These are phyloP conservation scores for Colletotrichum costaricense DNA, from an alignment of 2,329 filamentous ascomycete genomes.

Conservation along the genomic window DNA sequence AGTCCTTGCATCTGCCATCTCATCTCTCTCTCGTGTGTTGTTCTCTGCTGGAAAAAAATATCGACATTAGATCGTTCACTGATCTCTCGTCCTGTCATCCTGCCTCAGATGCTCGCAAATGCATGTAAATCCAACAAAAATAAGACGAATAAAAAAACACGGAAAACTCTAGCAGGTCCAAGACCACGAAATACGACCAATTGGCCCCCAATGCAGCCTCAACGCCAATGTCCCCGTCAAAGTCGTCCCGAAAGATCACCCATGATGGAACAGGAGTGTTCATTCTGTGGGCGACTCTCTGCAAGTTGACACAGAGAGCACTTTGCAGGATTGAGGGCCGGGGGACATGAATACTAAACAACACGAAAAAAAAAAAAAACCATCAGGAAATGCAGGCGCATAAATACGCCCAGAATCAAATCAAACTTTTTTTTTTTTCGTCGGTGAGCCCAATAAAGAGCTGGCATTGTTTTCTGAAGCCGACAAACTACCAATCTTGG, in stretches of 20 bases:
- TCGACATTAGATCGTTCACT: slow-evolving; percentile 11
- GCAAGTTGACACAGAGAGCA: background rate
- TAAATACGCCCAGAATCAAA: slow-evolving; percentile 23
- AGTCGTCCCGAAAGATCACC: slow-evolving; percentile 1
- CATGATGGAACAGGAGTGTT: background rate
- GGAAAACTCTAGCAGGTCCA: slow-evolving; percentile 26
- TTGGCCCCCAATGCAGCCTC: slow-evolving; percentile 31
- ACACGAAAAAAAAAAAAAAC: background rate
- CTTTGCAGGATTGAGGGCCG: background rate
- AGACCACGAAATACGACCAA: slow-evolving; percentile 8
- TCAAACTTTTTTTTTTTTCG: slow-evolving; percentile 35
- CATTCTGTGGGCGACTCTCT: background rate
- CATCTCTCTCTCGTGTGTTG: slow-evolving; percentile 13
- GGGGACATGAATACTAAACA: background rate
- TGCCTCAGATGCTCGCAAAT: slow-evolving; percentile 27
- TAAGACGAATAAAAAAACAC: background rate
- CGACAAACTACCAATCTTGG: slow-evolving; percentile 20
- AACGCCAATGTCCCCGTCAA: slow-evolving; percentile 22
- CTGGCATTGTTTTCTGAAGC: slow-evolving; percentile 8
- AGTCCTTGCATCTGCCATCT: slow-evolving; percentile 12
- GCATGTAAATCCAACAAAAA: slow-evolving; percentile 10
- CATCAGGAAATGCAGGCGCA: slow-evolving; percentile 21
- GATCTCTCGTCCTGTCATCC: slow-evolving; percentile 23
- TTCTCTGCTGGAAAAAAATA: slow-evolving; percentile 5
- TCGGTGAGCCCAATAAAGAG: slow-evolving; percentile 22